Base-by-base conservation (phyloP, 2,329 filamentous ascomycete genomes). In the Lizonia empirigonia region DNA sequence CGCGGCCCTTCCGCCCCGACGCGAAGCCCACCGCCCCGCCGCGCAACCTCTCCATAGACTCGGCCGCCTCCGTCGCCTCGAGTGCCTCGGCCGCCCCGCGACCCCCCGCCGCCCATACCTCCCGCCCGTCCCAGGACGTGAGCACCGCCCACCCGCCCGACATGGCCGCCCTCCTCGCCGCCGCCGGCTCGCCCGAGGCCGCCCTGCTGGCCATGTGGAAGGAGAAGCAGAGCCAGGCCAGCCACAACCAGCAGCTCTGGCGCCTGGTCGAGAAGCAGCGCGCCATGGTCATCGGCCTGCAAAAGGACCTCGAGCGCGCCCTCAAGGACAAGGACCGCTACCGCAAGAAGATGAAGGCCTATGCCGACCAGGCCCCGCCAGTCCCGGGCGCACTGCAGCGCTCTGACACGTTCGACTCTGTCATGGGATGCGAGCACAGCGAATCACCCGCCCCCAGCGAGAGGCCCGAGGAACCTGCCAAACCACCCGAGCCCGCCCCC, bases 321-420 rank as follows among this genome's bases (percentile, higher is more conserved):
- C 74, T 96, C 58, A 96, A 96, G 70, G 94, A 97, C 62, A 97
- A 97, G 74, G 93, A 97, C 60, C 88, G 88, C 63, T 97, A 97
- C 70, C 86, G 90, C 64, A 92, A 88, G 73, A 96, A 94, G 74
- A 72, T 96, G 34, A 96, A 96, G 73, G 92, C 97, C 48, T 73
- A 84, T 52, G 75, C 84, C 59, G 76, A 75, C 23, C 76, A 81
- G 50, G 72, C 77, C 19, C 76, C 65, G 40, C 71, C 72, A 19
- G 53, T 69, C 23, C 70, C 71, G 20, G 61, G 65, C 23, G 64
- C 65, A 45, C 61, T 67, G 13, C 60, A 68, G 49, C 75, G 66
- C 35, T 64, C 68, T 27, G 68, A 73, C 57, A 69, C 65, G 16
- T 63, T 68, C 38, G 64, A 70, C 27, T 68, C 65, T 49, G 55